Evolutionary conservation across 2,329 filamentous ascomycete species (phyloP).

Genomic region (Fusarium oxysporum): DNA sequence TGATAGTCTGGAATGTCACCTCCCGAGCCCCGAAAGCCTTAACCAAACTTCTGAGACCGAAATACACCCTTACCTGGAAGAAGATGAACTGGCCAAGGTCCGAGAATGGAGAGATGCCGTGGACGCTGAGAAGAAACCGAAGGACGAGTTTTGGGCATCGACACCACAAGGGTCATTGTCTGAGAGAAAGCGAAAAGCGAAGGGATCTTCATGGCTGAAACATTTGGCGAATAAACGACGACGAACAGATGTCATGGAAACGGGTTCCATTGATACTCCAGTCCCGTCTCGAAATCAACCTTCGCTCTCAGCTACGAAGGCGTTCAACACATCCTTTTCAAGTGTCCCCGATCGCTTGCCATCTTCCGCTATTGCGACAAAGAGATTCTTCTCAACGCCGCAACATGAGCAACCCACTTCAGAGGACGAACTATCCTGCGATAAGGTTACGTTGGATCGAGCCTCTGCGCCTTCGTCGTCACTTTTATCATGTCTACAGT

Average conservation of each 20-base stretch:
- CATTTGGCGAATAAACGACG: constrained; percentile 47
- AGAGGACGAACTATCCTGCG: constrained; percentile 31
- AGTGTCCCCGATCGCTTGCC: constrained; percentile 35
- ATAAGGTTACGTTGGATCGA: constrained; percentile 21
- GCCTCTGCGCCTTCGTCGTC: constrained; percentile 44
- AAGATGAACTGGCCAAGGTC: constrained; percentile 49
- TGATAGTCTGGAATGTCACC: constrained; percentile 51
- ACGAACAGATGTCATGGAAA: constrained; percentile 38
- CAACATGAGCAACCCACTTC: constrained; percentile 1
- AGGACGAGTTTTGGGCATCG: constrained; percentile 40
- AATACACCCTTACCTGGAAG: constrained; percentile 47
- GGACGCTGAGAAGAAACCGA: constrained; percentile 10
- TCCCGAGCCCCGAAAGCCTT: constrained; percentile 57
- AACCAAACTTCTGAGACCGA: constrained; percentile 49
- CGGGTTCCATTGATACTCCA: constrained; percentile 38
- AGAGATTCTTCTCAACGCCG: not conserved
- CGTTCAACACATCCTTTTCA: constrained; percentile 31
- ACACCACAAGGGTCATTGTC: constrained; percentile 28
- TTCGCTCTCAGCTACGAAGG: not conserved
- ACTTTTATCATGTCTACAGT: constrained; percentile 44
- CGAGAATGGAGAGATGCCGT: constrained; percentile 50
- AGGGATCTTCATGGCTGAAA: constrained; percentile 50
- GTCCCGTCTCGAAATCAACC: constrained; percentile 19
- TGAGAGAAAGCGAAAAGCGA: constrained; percentile 43
- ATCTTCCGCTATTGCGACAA: constrained; percentile 14